Conservation (phyloP, 129 eudicot genomes). For the Scalesia atractyloides region DNA sequence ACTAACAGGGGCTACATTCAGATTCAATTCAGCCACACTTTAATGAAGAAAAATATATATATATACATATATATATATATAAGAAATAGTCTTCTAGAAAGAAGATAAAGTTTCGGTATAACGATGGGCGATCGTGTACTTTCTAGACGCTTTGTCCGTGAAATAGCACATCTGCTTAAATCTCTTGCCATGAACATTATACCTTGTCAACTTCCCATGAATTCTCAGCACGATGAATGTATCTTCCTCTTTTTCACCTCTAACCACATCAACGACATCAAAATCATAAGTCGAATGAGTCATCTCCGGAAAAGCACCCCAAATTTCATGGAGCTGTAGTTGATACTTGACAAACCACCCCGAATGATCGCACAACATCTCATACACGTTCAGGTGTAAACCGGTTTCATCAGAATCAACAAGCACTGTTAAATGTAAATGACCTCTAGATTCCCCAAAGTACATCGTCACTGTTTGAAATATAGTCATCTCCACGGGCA, state of each 20-base stretch:
- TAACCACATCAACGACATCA: background rate
- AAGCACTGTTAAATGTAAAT: background rate
- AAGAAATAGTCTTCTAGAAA: no score
- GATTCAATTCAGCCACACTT: no score
- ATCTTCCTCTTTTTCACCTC: background rate
- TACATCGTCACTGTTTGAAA: background rate
- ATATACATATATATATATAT: no score
- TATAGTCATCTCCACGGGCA: background rate
- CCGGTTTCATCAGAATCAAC: no score
- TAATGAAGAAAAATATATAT: no score
- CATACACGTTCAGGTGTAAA: background rate
- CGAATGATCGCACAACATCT: background rate
- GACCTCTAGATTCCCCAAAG: slow-evolving; percentile 13
- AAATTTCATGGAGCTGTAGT: background rate
- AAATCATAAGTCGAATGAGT: background rate
- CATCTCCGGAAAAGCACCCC: background rate
- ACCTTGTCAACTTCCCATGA: background rate
- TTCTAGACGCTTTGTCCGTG: background rate
- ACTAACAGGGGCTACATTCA: no score
- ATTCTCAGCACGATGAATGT: background rate
- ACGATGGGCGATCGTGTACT: no score
- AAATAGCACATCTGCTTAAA: background rate
- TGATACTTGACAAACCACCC: slow-evolving; percentile 5
- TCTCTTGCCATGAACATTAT: slow-evolving; percentile 8
- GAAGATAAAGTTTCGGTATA: no score